Base-by-base conservation (phyloP, 768 basidiomycete genomes). In the Vishniacozyma victoriae region DNA sequence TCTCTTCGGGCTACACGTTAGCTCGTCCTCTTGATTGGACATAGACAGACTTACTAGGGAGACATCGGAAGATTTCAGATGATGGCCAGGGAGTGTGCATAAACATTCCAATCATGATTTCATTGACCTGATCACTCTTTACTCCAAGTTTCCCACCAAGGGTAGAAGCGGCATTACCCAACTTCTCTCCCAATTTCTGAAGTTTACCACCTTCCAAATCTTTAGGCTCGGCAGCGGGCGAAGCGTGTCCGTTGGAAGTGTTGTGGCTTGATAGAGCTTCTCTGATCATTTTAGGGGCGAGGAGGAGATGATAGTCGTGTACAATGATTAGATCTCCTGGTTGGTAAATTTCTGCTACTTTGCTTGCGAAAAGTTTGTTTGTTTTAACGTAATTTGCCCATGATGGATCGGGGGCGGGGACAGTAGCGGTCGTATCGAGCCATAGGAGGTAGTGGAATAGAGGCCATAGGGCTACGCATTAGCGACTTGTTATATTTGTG, bases 21-120 rank as follows among this genome's bases (percentile, higher is more conserved):
- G n/a, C n/a, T n/a, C n/a, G n/a, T n/a, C n/a, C n/a, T n/a, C n/a
- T n/a, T n/a, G n/a, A n/a, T n/a, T n/a, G n/a, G n/a, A n/a, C 29
- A 15, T 20, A 29, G 3, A 22, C 1, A 19, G 15, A 80, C 84
- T 71, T 58, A 86, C 88, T 82, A 2, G 91, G 90, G 35, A 95
- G 75, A 72, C 87, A 93, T 46, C 92, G 78, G 78, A 97, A 99
- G 56, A 96, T 85, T 67, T 99, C 93, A 53, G 85, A 87, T 68
- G 84, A 87, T 4, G 93, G 93, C 83, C 96, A 97, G 12, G 93
- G 92, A 1, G 93, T 96, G 74, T 99, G 93, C 37, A 96, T 85
- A 73, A 96, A 99, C 52, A 99, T 80, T 3, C 92, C 93, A 35
- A 93, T 76, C 52, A 83, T 80, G 44, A 76, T 69, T 40, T 80